A percentile compares a stretch with the other conserved stretches of the same genome.
Evolutionary conservation across 2,329 filamentous ascomycete species (phyloP).

Genomic region (Knufia petricola): DNA sequence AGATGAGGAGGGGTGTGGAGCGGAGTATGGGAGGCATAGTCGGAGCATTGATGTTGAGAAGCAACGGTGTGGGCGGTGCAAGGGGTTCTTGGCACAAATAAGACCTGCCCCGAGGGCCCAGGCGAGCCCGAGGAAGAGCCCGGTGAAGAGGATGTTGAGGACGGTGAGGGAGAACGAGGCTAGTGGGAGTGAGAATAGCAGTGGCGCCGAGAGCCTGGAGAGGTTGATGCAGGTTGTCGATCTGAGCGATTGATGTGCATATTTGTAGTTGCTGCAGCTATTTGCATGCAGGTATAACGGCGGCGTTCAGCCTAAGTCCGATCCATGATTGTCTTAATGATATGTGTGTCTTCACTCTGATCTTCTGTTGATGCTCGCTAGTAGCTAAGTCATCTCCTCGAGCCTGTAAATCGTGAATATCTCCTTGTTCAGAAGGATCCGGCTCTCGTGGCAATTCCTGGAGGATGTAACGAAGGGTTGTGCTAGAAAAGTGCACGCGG

Average conservation of each 20-base stretch:
- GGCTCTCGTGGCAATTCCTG: too few species aligned
- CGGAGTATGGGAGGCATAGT: slow-evolving; percentile 73
- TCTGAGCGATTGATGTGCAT: slow-evolving; percentile 16
- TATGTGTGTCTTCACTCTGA: not conserved
- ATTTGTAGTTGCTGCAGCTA: not conserved
- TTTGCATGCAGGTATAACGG: too few species aligned
- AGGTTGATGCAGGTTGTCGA: slow-evolving; percentile 16
- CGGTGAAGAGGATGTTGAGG: slow-evolving; percentile 41
- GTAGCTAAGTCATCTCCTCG: too few species aligned
- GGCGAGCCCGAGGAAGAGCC: slow-evolving; percentile 15
- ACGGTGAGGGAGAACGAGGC: not conserved
- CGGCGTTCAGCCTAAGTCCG: too few species aligned
- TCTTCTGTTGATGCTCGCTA: not conserved
- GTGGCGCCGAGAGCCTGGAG: slow-evolving; percentile 20
- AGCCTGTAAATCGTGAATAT: too few species aligned
- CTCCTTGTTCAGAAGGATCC: too few species aligned
- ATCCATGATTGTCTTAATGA: too few species aligned
- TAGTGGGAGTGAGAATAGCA: slow-evolving; percentile 31
- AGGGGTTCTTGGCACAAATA: slow-evolving; percentile 60
- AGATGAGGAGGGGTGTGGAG: slow-evolving; percentile 43
- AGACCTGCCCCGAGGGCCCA: slow-evolving; percentile 59
- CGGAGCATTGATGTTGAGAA: slow-evolving; percentile 67
- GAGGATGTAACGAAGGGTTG: too few species aligned
- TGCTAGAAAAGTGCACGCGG: too few species aligned
- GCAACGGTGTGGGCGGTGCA: slow-evolving; percentile 71